Base-by-base conservation (phyloP, 257 asterid species). In the Linderniella brevidens region DNA sequence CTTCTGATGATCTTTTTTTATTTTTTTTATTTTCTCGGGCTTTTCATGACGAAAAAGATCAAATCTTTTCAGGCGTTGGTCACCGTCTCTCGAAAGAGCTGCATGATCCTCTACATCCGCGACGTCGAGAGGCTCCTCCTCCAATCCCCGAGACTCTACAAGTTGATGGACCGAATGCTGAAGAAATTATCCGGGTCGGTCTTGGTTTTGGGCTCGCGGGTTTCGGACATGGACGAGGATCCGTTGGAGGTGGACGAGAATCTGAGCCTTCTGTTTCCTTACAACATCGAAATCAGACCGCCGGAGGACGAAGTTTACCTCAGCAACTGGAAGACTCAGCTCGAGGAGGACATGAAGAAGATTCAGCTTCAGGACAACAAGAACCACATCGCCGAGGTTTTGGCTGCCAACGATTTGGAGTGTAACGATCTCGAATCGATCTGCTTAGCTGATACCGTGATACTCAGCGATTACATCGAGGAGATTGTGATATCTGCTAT, bases 401-500 rank as follows among this genome's bases (percentile, higher is more conserved):
- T 90, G 52, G 94, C 94, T 13, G 96, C 92, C 50, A 90, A 90
- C 49, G 93, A 90, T 74, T 67, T 90, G 14, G 93, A 79, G 42
- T 90, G 99, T 64, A 78, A 81, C 61, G 99, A 85, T 66, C 61
- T 90, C 38, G 94, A 78, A 63, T 72, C 92, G 12, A 81, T 90
- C 58, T 79, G 94, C 53, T 76, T 52, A 35, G 80, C 78, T 13
- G 96, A 85, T 50, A 71, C 93, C 5, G 19, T 65, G 76, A 54
- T 75, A 50, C 69, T 90, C 39, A 59, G 92, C 51, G 65, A 75
- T 40, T 71, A 73, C 59, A 81, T 85, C 8, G 96, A 90, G 43
- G 99, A 90, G 68, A 85, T 85, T 37, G 84, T 90, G 15, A 71
- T 90, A 46, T 81, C 93, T 29, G 99, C 99, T 50, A 55, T 90